These are phyloP conservation scores for Pyrenophora graminea DNA, from an alignment of 2,329 filamentous ascomycete genomes.

Conservation along the genomic window DNA sequence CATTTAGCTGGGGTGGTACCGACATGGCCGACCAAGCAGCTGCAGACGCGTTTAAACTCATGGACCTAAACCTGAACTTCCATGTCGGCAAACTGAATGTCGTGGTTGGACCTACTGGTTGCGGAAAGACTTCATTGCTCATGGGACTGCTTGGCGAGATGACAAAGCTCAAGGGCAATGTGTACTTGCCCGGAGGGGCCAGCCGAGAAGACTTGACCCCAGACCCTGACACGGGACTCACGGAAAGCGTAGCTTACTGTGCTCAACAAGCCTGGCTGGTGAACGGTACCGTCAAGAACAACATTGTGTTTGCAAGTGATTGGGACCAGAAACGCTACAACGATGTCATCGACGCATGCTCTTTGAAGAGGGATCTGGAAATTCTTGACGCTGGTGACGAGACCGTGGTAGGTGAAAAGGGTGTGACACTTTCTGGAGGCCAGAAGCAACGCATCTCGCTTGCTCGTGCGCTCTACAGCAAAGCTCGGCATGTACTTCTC, in stretches of 20 bases:
- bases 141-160: slow-evolving; percentile 98
- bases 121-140: slow-evolving; percentile 91
- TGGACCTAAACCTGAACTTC: slow-evolving; percentile 84
- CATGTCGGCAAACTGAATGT: slow-evolving; percentile 86
- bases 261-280: slow-evolving; percentile 97
- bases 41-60: slow-evolving; percentile 72
- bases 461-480: slow-evolving; percentile 95
- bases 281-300: slow-evolving; percentile 93
- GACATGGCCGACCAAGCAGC: slow-evolving; percentile 58
- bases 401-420: slow-evolving; percentile 94
- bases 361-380: slow-evolving; percentile 85
- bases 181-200: slow-evolving; percentile 82
- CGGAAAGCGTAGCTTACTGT: slow-evolving; percentile 93
- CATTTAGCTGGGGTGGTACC: slow-evolving; percentile 82
- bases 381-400: slow-evolving; percentile 92
- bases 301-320: slow-evolving; percentile 86
- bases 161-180: slow-evolving; percentile 78
- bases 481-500: slow-evolving; percentile 84
- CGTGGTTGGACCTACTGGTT: slow-evolving; percentile 89
- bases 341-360: slow-evolving; percentile 87
- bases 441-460: slow-evolving; percentile 98
- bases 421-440: slow-evolving; percentile 92
- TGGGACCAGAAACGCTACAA: slow-evolving; percentile 83
- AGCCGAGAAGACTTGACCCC: slow-evolving; percentile 82
- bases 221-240: slow-evolving; percentile 82